phyloP scores from a whole-genome alignment of 805 yeast species.

The Vanderwaltozyma tropicalis region DNA sequence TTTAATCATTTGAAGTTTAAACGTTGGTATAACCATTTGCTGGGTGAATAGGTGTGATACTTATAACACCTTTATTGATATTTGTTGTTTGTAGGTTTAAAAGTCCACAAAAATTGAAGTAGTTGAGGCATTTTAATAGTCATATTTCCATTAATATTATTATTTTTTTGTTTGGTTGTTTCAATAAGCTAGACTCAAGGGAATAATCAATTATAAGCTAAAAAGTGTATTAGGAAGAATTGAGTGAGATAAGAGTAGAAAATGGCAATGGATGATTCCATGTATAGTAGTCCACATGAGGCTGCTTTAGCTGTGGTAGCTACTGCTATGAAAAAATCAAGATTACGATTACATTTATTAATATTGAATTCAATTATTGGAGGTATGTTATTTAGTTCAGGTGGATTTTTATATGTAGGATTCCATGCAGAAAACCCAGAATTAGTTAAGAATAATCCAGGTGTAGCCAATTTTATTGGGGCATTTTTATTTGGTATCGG shows the following conservation, averaged over 20 bases:
- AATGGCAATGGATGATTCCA: constrained; percentile 40
- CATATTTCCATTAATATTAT: no score
- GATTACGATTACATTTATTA: constrained; percentile 52
- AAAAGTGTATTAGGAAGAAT: background rate
- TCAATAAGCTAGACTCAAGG: no score
- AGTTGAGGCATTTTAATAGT: no score
- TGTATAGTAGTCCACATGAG: constrained; percentile 66
- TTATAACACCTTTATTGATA: no score
- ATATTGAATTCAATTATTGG: constrained; percentile 57
- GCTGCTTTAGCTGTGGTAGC: constrained; percentile 80
- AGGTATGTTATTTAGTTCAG: constrained; percentile 57
- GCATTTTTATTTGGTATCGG: constrained; percentile 64
- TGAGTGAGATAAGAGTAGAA: constrained; percentile 15
- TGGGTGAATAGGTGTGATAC: no score
- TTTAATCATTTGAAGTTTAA: no score
- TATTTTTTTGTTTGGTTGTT: no score
- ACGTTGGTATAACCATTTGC: no score
- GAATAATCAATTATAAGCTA: background rate
- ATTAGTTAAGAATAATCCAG: constrained; percentile 35
- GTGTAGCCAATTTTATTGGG: constrained; percentile 43
- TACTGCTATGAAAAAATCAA: constrained; percentile 72
- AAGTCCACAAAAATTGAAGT: no score
- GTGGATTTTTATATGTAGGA: constrained; percentile 59
- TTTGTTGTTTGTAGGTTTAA: no score
- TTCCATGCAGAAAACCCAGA: constrained; percentile 43